Percentiles rank a stretch among this genome's conserved stretches.
These are phyloP conservation scores for Umbelopsis isabellina DNA, from an alignment of 192 early-diverging fungal species.

Conservation along the genomic window DNA sequence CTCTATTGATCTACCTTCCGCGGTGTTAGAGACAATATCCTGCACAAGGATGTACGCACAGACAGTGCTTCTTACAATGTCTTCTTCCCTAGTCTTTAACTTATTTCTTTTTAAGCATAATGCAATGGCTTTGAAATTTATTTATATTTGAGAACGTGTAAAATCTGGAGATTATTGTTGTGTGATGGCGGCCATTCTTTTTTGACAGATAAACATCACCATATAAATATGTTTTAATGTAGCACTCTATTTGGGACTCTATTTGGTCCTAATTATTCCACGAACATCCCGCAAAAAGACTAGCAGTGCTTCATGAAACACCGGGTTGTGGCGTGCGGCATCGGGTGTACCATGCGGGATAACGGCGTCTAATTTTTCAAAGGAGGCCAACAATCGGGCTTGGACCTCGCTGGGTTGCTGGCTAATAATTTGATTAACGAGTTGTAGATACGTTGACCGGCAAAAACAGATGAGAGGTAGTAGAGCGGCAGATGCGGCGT, in stretches of 20 bases:
- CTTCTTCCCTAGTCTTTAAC: no score
- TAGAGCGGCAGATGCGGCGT: constrained; percentile 60
- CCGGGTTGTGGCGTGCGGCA: constrained; percentile 30
- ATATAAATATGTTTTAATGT: no score
- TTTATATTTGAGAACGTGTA: no score
- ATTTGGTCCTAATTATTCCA: constrained; percentile 68
- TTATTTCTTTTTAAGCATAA: no score
- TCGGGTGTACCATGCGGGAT: constrained; percentile 47
- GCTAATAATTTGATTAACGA: constrained; percentile 57
- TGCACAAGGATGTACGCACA: no score
- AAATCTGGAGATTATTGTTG: no score
- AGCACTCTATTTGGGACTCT: constrained; percentile 13
- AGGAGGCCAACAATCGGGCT: constrained; percentile 46
- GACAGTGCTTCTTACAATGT: no score
- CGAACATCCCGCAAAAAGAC: constrained; percentile 65
- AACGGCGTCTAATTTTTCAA: constrained; percentile 47
- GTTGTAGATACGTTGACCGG: constrained; percentile 49
- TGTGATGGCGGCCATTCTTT: no score
- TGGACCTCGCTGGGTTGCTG: constrained; percentile 48
- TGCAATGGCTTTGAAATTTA: no score
- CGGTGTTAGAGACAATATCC: no score
- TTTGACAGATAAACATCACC: no score
- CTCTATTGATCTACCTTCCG: no score
- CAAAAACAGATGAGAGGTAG: constrained; percentile 59
- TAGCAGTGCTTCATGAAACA: constrained; percentile 54